Evolutionary conservation across 1,284 basidiomycete species (phyloP).

Genomic region (Athelia sp.): DNA sequence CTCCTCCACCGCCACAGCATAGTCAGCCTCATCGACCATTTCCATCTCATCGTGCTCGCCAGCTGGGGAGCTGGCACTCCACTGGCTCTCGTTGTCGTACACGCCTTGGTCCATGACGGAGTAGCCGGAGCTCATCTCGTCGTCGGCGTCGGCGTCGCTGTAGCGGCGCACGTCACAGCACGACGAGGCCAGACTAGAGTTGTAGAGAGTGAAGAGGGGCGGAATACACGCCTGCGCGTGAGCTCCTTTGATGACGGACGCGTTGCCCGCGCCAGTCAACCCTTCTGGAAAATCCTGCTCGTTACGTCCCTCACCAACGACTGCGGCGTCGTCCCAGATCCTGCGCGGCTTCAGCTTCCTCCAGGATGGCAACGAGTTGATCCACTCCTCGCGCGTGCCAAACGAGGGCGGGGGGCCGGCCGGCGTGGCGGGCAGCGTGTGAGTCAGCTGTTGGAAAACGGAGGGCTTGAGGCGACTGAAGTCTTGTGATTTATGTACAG

Average conservation of each 20-base stretch:
- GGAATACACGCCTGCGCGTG: slow-evolving; percentile 77
- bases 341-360: slow-evolving; percentile 59
- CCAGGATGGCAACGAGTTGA: slow-evolving; percentile 62
- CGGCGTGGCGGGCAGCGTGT: slow-evolving; percentile 52
- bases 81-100: slow-evolving; percentile 30
- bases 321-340: slow-evolving; percentile 48
- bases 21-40: slow-evolving; percentile 18
- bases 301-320: slow-evolving; percentile 16
- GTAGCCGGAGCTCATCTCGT: slow-evolving; percentile 37
- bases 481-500: slow-evolving; percentile 45
- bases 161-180: slow-evolving; percentile 5
- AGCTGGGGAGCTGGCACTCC: slow-evolving; percentile 23
- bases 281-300: slow-evolving; percentile 61
- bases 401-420: slow-evolving; percentile 57
- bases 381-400: slow-evolving; percentile 66
- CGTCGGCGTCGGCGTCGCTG: slow-evolving; percentile 32
- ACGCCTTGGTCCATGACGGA: slow-evolving; percentile 23
- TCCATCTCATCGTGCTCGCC: slow-evolving; percentile 15
- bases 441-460: slow-evolving; percentile 46
- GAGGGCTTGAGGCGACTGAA: slow-evolving; percentile 33
- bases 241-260: slow-evolving; percentile 75
- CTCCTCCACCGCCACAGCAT: slow-evolving; percentile 6
- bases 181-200: slow-evolving; percentile 10
- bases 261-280: slow-evolving; percentile 68
- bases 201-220: slow-evolving; percentile 47